phyloP scores from a whole-genome alignment of 2,329 filamentous ascomycete genomes.

The Paraphaeosphaeria sporulosa region DNA sequence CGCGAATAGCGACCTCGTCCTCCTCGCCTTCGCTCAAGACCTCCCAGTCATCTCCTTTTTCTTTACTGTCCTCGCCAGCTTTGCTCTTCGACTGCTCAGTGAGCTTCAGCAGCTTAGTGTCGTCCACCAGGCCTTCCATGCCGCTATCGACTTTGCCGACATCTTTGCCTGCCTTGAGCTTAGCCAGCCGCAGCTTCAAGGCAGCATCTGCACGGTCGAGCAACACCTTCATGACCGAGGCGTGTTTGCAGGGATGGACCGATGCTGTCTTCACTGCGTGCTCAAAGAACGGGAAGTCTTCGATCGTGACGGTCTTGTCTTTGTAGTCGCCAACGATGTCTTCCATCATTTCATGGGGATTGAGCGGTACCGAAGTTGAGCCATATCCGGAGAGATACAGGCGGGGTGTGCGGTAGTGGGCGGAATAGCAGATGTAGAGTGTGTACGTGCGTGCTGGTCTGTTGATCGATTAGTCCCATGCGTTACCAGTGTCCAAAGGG shows the following conservation, averaged over 20 bases:
- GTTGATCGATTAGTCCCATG: conserved; percentile 23
- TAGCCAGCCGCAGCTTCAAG: conserved; percentile 85
- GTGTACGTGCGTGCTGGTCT: conserved; percentile 93
- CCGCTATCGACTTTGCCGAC: conserved; percentile 64
- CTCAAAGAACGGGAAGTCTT: conserved; percentile 95
- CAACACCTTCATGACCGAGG: conserved; percentile 96
- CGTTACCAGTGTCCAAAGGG: not conserved
- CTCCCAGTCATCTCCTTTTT: conserved; percentile 64
- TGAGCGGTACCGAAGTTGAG: conserved; percentile 78
- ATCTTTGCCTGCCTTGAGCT: conserved; percentile 70
- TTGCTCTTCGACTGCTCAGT: conserved; percentile 56
- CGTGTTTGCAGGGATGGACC: conserved; percentile 96
- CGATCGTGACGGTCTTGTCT: conserved; percentile 97
- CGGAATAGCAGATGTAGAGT: conserved; percentile 97
- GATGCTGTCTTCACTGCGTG: conserved; percentile 94
- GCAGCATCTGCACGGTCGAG: conserved; percentile 95
- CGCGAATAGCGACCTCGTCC: conserved; percentile 81
- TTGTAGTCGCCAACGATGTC: conserved; percentile 97
- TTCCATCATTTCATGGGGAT: conserved; percentile 90
- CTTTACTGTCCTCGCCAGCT: conserved; percentile 51
- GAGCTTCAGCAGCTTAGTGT: conserved; percentile 71
- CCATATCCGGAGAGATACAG: conserved; percentile 93
- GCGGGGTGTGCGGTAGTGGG: conserved; percentile 94
- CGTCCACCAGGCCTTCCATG: conserved; percentile 86
- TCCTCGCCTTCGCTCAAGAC: conserved; percentile 65